Evolutionary conservation across 2,329 filamentous ascomycete species (phyloP), one percentile per base, ranked within the genome.

Genomic region (Macrophomina phaseolina): DNA sequence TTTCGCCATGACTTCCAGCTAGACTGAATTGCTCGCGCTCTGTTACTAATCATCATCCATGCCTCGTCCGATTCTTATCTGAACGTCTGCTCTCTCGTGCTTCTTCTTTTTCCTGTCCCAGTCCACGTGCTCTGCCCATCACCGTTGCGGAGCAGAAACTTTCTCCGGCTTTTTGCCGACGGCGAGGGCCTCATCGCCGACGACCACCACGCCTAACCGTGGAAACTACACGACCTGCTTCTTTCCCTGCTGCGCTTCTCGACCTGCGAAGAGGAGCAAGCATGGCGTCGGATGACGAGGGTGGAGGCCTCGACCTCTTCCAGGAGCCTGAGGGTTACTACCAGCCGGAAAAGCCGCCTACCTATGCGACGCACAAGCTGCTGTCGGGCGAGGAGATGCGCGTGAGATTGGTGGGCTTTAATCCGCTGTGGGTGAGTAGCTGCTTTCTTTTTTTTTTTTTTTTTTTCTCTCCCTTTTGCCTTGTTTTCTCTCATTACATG

Each of bases 361-460:
- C 91, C 2, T 88, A 87, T 69, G 88, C 91, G 69, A 85, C 87
- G 51, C 91, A 96, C 81, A 87, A 84, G 28, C 86, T 94, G 76
- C 81, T 87, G 66, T 87, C 86, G 42, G 91, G 91, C 68, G 78
- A 87, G 70, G 81, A 82, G 34, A 81, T 96, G 70, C 87, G 83
- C 61, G 86, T 97, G 70, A 88, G 91, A 73, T 87, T 97, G 12
- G 92, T 97, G 52, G 94, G 94, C 68, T 89, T 92, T 78, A 94
- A 91, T 82, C 92, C 93, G 30, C 86, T 96, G 14, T 97, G 96
- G 87, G 87, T 89, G 86, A 79, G 81, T 68, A 5, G 0, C 8
- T 7, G 16, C 28, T 52, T 11, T 28, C 16, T 8, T 36, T n/a
- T 63, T 23, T 51, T 52, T 11, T 28, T 16, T 8, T 36, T n/a